These are phyloP conservation scores for Ambrosiella xylebori DNA, from an alignment of 2,329 filamentous ascomycete genomes.

Conservation along the genomic window DNA sequence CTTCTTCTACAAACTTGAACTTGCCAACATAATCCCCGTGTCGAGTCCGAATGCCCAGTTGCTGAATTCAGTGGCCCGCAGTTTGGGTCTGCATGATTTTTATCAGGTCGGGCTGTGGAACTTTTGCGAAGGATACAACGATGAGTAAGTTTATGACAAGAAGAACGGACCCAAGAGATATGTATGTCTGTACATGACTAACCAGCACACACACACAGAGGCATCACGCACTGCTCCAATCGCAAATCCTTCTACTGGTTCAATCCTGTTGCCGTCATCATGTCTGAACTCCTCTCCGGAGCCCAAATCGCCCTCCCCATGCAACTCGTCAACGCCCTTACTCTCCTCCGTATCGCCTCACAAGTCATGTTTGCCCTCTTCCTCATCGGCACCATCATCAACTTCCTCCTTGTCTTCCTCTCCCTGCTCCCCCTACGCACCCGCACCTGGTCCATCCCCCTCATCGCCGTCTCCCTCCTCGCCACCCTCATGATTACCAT, in stretches of 20 bases:
- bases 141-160: conserved; percentile 28
- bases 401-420: conserved; percentile 54
- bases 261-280: conserved; percentile 68
- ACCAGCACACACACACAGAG: conserved; percentile 25
- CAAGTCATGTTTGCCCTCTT: conserved; percentile 85
- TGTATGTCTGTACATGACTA: neutral
- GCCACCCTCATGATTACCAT: conserved; percentile 50
- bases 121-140: conserved; percentile 72
- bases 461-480: conserved; percentile 51
- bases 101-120: conserved; percentile 87
- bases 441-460: conserved; percentile 45
- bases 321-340: conserved; percentile 54
- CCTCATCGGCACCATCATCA: conserved; percentile 51
- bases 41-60: conserved; percentile 54
- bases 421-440: conserved; percentile 37
- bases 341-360: conserved; percentile 56
- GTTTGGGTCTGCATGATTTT: conserved; percentile 79
- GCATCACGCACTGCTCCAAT: conserved; percentile 58
- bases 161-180: neutral
- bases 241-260: conserved; percentile 70
- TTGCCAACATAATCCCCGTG: conserved; percentile 63
- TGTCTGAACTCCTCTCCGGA: conserved; percentile 63
- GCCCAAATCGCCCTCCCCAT: conserved; percentile 68
- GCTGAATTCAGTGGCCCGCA: conserved; percentile 75
- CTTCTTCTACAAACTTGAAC: conserved; percentile 72